Evolutionary conservation across 2,329 filamentous ascomycete genomes (phyloP), one percentile per base, ranked within the genome.

Genomic region (Fusarium sacchari): DNA sequence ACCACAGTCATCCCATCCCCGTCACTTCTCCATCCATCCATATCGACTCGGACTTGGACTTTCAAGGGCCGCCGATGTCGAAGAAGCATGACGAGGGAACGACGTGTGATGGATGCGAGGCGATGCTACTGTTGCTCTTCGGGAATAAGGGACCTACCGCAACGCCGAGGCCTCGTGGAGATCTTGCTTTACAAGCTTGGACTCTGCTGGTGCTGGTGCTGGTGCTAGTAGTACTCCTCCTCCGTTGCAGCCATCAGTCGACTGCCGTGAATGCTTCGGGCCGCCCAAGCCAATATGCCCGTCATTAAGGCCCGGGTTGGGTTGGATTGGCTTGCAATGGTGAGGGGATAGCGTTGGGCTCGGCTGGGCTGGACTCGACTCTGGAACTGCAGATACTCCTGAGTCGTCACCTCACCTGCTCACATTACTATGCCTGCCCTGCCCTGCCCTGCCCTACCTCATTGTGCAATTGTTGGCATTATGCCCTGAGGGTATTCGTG

Each of bases 211-310:
- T 46, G n/a, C 10, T 43, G 22, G n/a, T 44, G 15, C n/a, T 40
- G 17, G 24, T 46, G 20, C 50, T 67, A 4, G 14, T 34, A 20
- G 14, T 17, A n/a, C 28, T 32, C 17, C 26, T 50, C 22, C 46
- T 34, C 47, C 47, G 24, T 49, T 60, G 65, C 66, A 61, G 30
- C 67, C 70, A 61, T 57, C 72, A 73, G 39, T 56, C 43, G 64
- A 65, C 73, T 68, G 64, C 66, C 71, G 69, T 76, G 59, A 69
- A 32, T 69, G 60, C 63, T 67, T 66, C 75, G 75, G 75, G 64
- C 75, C 75, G 75, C 60, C 57, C 44, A 62, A 65, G 62, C 73
- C 61, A 64, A 71, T 63, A 67, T 64, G 63, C 57, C 67, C 71
- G 52, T 53, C 42, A 50, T 66, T 72, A 66, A 63, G 55, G 59